Base-by-base conservation (phyloP, 768 basidiomycete genomes). In the Xanthoconium purpureum region DNA sequence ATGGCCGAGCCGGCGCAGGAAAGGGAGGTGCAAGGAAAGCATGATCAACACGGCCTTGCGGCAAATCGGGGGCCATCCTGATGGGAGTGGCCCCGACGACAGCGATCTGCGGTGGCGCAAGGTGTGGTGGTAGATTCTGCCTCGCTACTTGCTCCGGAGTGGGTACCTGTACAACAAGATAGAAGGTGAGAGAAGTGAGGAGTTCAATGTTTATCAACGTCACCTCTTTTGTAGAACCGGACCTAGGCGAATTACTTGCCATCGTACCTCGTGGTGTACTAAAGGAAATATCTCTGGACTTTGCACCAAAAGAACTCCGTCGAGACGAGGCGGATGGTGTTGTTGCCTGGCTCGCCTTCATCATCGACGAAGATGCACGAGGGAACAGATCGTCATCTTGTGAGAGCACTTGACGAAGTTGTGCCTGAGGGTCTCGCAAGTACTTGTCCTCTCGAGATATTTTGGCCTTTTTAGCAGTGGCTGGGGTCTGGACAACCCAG, bases 361-460 rank as follows among this genome's bases (percentile, higher is more conserved):
- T 69, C 58, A 68, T 66, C 35, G 63, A 65, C 17, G 63, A 70
- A 18, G 62, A 53, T 33, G 59, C 40, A 43, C 66, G 69, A 49
- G 61, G 70, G n/a, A 61, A 61, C 7, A 57, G 37, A 18, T 63
- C 62, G 4, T 58, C 50, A 10, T 72, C 70, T 47, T 72, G 63
- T 29, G 71, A 73, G 37, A 72, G 72, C 35, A 72, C 62, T 50
- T 73, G 61, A 13, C 72, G 71, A 48, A 72, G 61, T 32, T 72
- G 68, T 14, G 54, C 47, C 42, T 70, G 70, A 0, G 64, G 56
- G 17, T 59, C 62, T 35, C 61, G 61, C 38, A 64, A 50, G 46
- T 71, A 71, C 51, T 73, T 71, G 39, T 73, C 70, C 52, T 71
- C 70, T 15, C 59, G 61, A 39, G 65, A 58, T 54, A 61, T 59